These are phyloP conservation scores for Penicillium fuscoglaucum DNA, from an alignment of 2,329 filamentous ascomycete species.

Conservation along the genomic window DNA sequence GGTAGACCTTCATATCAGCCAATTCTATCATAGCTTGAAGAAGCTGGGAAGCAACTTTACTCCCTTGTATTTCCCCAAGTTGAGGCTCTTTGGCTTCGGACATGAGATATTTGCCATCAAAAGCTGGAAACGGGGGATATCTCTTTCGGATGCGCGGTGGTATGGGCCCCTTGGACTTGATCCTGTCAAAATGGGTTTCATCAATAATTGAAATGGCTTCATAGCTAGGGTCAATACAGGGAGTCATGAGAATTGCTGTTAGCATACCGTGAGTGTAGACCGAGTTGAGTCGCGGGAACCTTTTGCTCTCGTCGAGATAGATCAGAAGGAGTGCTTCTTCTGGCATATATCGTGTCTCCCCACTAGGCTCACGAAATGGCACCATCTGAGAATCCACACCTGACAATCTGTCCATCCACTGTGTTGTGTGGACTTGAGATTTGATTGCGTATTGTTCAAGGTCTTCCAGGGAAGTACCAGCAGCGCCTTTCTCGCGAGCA, in stretches of 20 bases:
- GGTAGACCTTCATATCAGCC: constrained; percentile 30
- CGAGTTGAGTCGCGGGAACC: constrained; percentile 32
- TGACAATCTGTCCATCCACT: background rate
- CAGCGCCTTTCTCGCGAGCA: constrained; percentile 17
- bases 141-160: background rate
- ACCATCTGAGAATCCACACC: background rate
- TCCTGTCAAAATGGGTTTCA: background rate
- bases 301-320: constrained; percentile 24
- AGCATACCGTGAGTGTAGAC: constrained; percentile 29
- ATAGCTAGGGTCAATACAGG: constrained; percentile 22
- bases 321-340: constrained; percentile 30
- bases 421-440: constrained; percentile 16
- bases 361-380: constrained; percentile 6
- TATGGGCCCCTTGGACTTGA: background rate
- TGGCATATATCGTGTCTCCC: constrained; percentile 22
- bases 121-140: constrained; percentile 12
- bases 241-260: constrained; percentile 32
- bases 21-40: constrained; percentile 31
- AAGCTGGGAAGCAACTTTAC: constrained; percentile 34
- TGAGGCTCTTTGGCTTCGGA: constrained; percentile 14
- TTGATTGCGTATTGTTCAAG: constrained; percentile 26
- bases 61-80: constrained; percentile 27
- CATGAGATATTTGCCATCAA: constrained; percentile 17
- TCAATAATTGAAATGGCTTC: constrained; percentile 4
- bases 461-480: background rate